A percentile compares a stretch with the other conserved stretches of the same genome.
These are phyloP conservation scores for Pyronema omphalodes DNA, from an alignment of 495 filamentous ascomycete genomes.

Conservation along the genomic window DNA sequence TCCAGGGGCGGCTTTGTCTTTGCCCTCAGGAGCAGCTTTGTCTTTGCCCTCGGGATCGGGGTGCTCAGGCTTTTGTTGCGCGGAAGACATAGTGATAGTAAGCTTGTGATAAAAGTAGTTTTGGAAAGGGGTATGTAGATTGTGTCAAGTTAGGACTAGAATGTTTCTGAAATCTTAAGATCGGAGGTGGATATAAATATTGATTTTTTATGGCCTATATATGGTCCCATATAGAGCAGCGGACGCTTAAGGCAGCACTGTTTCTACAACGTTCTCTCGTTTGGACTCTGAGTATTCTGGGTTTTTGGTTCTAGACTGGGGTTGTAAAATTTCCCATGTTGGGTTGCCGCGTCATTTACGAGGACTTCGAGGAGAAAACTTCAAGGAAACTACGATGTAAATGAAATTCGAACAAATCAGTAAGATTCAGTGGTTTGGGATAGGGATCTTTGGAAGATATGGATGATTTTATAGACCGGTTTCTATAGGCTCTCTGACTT, in stretches of 20 bases:
- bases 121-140: background rate
- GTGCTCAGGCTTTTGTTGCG: background rate
- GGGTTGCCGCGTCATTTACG: background rate
- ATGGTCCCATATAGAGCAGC: no score
- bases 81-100: background rate
- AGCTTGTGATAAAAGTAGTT: background rate
- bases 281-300: no score
- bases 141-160: background rate
- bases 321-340: background rate
- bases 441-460: background rate
- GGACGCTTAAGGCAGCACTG: no score
- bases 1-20: conserved; percentile 30
- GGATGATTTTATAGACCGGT: background rate
- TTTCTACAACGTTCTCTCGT: no score
- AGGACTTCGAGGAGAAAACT: background rate
- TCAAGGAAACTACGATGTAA: background rate
- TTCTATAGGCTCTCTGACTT: background rate
- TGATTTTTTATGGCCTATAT: no score
- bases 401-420: background rate
- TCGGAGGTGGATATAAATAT: no score
- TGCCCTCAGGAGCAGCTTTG: conserved; percentile 32
- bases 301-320: background rate
- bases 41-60: conserved; percentile 34
- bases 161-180: background rate
- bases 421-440: background rate